Evolutionary conservation across 2,329 filamentous ascomycete genomes (phyloP), one percentile per base, ranked within the genome.

Genomic region (Monilinia aucupariae): DNA sequence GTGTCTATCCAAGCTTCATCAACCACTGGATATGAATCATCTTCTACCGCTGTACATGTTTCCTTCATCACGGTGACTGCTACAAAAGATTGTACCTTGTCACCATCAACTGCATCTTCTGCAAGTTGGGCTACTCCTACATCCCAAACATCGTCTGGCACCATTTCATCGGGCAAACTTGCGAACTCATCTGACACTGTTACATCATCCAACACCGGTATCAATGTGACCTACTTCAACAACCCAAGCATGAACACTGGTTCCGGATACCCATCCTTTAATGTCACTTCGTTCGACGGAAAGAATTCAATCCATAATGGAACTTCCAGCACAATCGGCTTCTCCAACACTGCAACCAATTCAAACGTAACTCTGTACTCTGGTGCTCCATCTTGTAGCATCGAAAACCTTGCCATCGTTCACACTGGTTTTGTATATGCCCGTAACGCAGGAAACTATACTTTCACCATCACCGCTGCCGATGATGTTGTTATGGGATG

Each of bases 361-460:
- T 52, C 30, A 3, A 22, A 37, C 6, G 50, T 13, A 7, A 22
- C 50, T n/a, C 32, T 52, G 8, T 52, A 52, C 32, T 13, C 50
- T 52, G 50, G 50, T n/a, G 50, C 50, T 13, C 50, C 50, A n/a
- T 37, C 50, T 9, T 9, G 30, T n/a, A 52, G 50, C 50, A 17
- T 52, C n/a, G 50, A 52, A n/a, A 30, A 52, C 3, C 50, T 52
- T 20, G 50, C 50, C 30, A 52, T 52, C n/a, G 50, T 52, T 7
- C 50, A 52, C 30, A 52, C 30, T 22, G 50, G 50, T 20, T 52
- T 34, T 13, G 17, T 52, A 2, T 37, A 52, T 52, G 50, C 50
- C 30, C 50, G 50, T 8, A 34, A 52, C 37, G 27, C 50, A 34
- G 50, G 50, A 37, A 52, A 30, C 37, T 52, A 52, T 3, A 52